A percentile compares a stretch with the other conserved stretches of the same genome.
Conservation (phyloP, 73 alveolate genomes). For the Breviolum minutum region DNA sequence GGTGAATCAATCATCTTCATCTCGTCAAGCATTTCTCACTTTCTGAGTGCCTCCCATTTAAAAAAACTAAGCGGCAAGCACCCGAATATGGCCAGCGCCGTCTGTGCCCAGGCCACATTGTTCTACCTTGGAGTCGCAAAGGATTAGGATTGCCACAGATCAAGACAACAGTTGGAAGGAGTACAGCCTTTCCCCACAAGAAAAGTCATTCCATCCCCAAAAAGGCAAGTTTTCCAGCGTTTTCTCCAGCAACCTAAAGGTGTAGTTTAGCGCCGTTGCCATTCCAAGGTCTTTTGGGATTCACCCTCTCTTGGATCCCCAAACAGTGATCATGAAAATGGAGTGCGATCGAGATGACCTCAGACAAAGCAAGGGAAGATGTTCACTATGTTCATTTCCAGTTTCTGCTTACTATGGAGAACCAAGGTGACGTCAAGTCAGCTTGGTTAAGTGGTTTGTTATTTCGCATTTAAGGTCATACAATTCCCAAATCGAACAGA, state of each 20-base stretch:
- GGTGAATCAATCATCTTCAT: no score
- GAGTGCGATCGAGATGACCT: constrained; percentile 97
- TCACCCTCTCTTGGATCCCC: neutral
- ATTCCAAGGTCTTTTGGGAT: no score
- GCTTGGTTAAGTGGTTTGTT: no score
- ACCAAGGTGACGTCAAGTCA: no score
- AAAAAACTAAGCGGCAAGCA: neutral
- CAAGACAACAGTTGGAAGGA: neutral
- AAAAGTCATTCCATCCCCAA: neutral
- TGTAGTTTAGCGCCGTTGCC: no score
- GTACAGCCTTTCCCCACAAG: neutral
- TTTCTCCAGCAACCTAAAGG: neutral
- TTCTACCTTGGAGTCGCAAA: constrained; percentile 17
- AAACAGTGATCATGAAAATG: constrained; percentile 97
- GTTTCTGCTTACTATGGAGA: no score
- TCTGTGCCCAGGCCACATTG: constrained; percentile 95
- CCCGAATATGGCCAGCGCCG: constrained; percentile 97
- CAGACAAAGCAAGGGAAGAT: neutral
- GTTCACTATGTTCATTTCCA: no score
- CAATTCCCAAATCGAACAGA: neutral
- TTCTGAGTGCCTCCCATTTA: neutral
- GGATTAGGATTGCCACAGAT: neutral
- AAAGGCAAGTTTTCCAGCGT: neutral
- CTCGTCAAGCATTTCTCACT: no score
- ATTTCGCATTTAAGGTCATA: no score